Evolutionary conservation across 2,329 filamentous ascomycete species (phyloP), one percentile per base, ranked within the genome.

Genomic region (Paraphoma sp.): DNA sequence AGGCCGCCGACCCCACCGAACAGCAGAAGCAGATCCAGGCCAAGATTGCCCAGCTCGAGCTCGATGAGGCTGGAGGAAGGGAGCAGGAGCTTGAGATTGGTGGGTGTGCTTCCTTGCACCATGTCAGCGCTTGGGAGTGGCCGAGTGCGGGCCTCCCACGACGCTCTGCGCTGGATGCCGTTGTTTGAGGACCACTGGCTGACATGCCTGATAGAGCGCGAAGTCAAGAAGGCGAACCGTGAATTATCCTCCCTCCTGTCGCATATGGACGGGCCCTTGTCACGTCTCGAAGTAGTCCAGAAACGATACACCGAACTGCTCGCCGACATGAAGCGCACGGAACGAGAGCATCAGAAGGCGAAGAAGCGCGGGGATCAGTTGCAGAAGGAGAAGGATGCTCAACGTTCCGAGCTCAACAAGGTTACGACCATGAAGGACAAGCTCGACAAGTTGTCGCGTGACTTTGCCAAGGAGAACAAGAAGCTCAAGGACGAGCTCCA

Each of bases 381-480:
- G 53, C 95, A 99, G 77, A 99, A 98, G 76, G 95, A 99, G 71
- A 96, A 96, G 76, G 95, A 99, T 74, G 88, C 91, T 65, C 90
- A 90, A 54, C 88, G 93, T 68, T 90, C 89, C 45, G 95, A 99
- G 75, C 83, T 97, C 53, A 94, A 88, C 79, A 97, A 97, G 79
- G 94, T 93, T 18, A 89, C 91, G 17, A 90, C 89, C 1, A 87
- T 98, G 73, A 97, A 96, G 77, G 93, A 98, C 76, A 98, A 98
- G 79, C 82, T 99, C 45, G 95, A 99, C 79, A 99, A 98, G 75
- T 83, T 99, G 31, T 97, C 93, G 70, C 85, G 95, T 54, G 95
- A 99, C 77, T 84, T 99, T 53, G 95, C 96, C 58, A 91, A 94
- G 69, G 95, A 99, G 73, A 99, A 99, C 77, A 98, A 98, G 79